A percentile compares a stretch with the other conserved stretches of the same genome.
phyloP scores from a whole-genome alignment of 768 basidiomycete species.

The Leccinum subgranulosum region DNA sequence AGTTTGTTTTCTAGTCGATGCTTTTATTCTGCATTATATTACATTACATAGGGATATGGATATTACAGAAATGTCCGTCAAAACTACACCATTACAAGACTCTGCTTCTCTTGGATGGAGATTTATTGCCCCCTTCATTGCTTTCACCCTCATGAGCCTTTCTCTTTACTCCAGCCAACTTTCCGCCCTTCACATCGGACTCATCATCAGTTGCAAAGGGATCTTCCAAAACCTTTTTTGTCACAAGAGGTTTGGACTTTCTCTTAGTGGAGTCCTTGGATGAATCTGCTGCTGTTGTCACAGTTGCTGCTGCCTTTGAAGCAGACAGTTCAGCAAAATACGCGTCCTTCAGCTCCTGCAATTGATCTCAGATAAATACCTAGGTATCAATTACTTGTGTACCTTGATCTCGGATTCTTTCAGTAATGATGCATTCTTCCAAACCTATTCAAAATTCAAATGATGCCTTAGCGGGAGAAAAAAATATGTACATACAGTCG shows the following conservation, averaged over 20 bases:
- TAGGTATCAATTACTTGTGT: not conserved
- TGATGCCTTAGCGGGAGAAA: not conserved
- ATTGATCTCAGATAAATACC: not conserved
- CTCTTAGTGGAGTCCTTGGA: slow-evolving; percentile 18
- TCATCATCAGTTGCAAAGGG: slow-evolving; percentile 59
- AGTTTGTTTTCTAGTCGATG: not conserved
- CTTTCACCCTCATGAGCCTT: slow-evolving; percentile 26
- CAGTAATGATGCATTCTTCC: slow-evolving; percentile 62
- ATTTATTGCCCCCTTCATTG: slow-evolving; percentile 27
- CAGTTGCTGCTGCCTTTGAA: slow-evolving; percentile 23
- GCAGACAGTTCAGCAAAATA: slow-evolving; percentile 49
- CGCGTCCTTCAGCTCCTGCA: slow-evolving; percentile 59
- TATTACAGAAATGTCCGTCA: not conserved
- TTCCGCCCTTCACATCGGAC: slow-evolving; percentile 14
- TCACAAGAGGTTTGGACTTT: slow-evolving; percentile 44
- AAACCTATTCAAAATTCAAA: slow-evolving; percentile 43
- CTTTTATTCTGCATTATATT: not conserved
- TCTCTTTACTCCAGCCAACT: slow-evolving; percentile 9
- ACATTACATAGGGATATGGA: not conserved
- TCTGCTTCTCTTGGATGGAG: slow-evolving; percentile 35
- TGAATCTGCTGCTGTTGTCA: slow-evolving; percentile 17
- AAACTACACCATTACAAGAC: slow-evolving; percentile 19
- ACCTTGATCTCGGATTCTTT: slow-evolving; percentile 64
- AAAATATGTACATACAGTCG: slow-evolving; percentile 47
- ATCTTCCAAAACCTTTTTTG: slow-evolving; percentile 41